A percentile compares a stretch with the other conserved stretches of the same genome.
Conservation (phyloP, 306 rosid species). For the Comarum palustre region DNA sequence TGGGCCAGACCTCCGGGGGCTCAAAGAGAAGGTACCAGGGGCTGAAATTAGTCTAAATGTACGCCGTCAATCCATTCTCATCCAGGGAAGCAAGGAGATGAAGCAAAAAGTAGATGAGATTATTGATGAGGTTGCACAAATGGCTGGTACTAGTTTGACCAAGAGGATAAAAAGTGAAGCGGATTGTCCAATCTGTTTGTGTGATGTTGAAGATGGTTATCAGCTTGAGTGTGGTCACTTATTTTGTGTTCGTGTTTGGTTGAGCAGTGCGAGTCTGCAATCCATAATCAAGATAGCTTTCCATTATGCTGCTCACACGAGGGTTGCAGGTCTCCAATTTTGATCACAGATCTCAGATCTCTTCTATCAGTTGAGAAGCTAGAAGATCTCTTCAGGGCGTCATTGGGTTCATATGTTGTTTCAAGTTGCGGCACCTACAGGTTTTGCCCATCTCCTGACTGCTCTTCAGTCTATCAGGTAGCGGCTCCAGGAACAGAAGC, state of each 20-base stretch:
- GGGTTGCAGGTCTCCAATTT: slow-evolving; percentile 50
- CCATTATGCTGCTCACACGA: slow-evolving; percentile 61
- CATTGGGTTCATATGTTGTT: slow-evolving; percentile 72
- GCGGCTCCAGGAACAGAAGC: slow-evolving; percentile 45
- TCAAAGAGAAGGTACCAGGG: slow-evolving; percentile 68
- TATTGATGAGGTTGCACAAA: slow-evolving; percentile 45
- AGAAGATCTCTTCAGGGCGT: slow-evolving; percentile 83
- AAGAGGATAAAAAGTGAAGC: slow-evolving; percentile 37
- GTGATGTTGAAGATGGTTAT: slow-evolving; percentile 74
- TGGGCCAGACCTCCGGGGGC: slow-evolving; percentile 76
- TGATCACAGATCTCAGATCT: slow-evolving; percentile 54
- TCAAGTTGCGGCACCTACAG: slow-evolving; percentile 54
- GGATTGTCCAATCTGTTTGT: slow-evolving; percentile 80
- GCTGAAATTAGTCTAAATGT: slow-evolving; percentile 57
- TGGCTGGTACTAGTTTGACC: slow-evolving; percentile 30
- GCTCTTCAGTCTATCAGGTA: slow-evolving; percentile 72
- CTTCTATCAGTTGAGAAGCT: slow-evolving; percentile 58
- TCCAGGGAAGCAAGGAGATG: slow-evolving; percentile 61
- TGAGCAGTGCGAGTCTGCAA: slow-evolving; percentile 85
- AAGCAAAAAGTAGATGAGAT: slow-evolving; percentile 63
- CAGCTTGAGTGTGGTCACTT: slow-evolving; percentile 73
- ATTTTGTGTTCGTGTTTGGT: slow-evolving; percentile 65
- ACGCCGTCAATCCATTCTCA: slow-evolving; percentile 45
- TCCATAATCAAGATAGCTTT: slow-evolving; percentile 65
- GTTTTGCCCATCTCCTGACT: slow-evolving; percentile 94